phyloP scores from a whole-genome alignment of 2,329 filamentous ascomycete species.

The Pseudocercospora pini-densiflorae region DNA sequence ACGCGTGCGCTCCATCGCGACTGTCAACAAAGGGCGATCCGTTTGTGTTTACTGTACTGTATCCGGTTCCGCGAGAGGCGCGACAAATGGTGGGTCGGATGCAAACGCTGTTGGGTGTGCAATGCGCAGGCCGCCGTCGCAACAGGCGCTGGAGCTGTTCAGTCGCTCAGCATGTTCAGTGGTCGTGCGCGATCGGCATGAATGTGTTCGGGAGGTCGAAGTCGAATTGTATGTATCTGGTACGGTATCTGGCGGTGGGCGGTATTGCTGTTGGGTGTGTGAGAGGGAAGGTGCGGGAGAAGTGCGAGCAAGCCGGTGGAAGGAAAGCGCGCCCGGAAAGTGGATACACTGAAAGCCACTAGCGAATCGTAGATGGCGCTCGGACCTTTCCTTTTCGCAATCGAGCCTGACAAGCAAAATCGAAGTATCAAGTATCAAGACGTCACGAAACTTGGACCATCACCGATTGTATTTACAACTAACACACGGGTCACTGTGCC shows the following conservation, averaged over 20 bases:
- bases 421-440: background rate
- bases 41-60: constrained; percentile 13
- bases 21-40: constrained; percentile 6
- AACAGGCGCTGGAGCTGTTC: constrained; percentile 15
- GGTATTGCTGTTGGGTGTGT: background rate
- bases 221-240: background rate
- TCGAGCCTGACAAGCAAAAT: no score
- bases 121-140: constrained; percentile 17
- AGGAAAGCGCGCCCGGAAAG: background rate
- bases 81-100: constrained; percentile 11
- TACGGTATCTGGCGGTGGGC: background rate
- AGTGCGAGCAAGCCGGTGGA: background rate
- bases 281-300: background rate
- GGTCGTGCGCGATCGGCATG: background rate
- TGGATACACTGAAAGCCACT: no score
- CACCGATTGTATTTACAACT: background rate
- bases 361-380: no score
- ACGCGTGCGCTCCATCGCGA: constrained; percentile 43
- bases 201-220: background rate
- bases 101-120: constrained; percentile 11
- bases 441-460: background rate
- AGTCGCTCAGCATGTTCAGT: background rate
- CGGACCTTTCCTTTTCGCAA: no score
- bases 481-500: no score
- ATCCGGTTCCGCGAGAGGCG: constrained; percentile 2